Conservation (phyloP, 2,329 filamentous ascomycete genomes). For the Thelonectria discophora region DNA sequence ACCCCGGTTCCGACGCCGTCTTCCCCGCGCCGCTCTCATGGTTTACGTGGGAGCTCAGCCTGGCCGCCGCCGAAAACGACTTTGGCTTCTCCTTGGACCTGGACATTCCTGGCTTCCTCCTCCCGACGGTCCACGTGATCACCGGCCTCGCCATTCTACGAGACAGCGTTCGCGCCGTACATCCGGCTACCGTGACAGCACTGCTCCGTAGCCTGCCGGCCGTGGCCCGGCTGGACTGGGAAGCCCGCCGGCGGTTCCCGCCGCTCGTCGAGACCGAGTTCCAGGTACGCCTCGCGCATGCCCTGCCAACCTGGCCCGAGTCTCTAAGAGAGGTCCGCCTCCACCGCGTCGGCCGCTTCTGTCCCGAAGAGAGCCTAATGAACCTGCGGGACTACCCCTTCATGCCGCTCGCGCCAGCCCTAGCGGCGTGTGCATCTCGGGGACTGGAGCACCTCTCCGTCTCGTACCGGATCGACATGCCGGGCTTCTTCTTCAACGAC, state of each 20-base stretch:
- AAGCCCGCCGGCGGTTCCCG: not conserved
- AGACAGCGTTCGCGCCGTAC: not conserved
- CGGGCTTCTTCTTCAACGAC: slow-evolving; percentile 7
- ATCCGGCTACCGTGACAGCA: not conserved
- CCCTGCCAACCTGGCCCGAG: not conserved
- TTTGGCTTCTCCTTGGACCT: slow-evolving; percentile 15
- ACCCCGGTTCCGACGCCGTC: no score
- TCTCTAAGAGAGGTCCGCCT: slow-evolving; percentile 8
- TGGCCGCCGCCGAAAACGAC: slow-evolving; percentile 9
- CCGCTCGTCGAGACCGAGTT: slow-evolving; percentile 1
- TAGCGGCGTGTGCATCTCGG: no score
- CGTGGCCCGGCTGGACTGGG: not conserved
- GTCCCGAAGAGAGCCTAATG: not conserved
- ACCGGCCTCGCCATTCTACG: not conserved
- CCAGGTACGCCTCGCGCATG: not conserved
- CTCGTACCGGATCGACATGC: slow-evolving; percentile 5
- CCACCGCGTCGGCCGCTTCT: not conserved
- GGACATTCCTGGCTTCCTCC: not conserved
- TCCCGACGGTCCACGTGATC: slow-evolving; percentile 5
- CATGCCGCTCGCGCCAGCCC: no score
- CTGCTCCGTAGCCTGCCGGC: slow-evolving; percentile 1
- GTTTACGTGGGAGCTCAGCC: not conserved
- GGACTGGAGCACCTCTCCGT: slow-evolving; percentile 4
- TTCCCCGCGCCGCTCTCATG: not conserved
- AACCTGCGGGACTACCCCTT: no score